Percentiles rank a stretch among this genome's conserved stretches.
These are phyloP conservation scores for Carex pumila DNA, from an alignment of 176 grass and related monocot species.

Conservation along the genomic window DNA sequence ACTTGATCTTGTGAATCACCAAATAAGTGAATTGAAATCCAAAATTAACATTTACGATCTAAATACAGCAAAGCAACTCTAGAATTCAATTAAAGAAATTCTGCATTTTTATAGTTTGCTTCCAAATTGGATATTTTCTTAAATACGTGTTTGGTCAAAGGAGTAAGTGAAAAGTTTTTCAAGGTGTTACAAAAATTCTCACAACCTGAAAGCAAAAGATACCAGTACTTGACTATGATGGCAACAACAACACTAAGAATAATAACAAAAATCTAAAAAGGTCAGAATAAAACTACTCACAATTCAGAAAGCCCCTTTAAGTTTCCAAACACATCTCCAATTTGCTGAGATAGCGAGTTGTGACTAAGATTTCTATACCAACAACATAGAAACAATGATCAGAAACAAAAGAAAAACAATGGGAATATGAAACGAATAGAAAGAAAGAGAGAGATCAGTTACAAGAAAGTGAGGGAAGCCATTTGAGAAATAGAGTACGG, in stretches of 20 bases:
- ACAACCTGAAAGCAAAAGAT: background rate
- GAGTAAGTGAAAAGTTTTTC: background rate
- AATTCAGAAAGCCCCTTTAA: constrained; percentile 62
- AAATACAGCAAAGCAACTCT: background rate
- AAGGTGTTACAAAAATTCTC: background rate
- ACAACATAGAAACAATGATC: constrained; percentile 19
- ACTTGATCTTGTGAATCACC: background rate
- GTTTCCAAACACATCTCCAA: constrained; percentile 64
- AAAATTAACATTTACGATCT: background rate
- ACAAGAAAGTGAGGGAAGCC: constrained; percentile 77
- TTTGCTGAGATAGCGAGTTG: constrained; percentile 54
- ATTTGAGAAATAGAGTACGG: constrained; percentile 82
- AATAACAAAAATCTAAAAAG: constrained; percentile 1
- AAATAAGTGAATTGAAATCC: background rate
- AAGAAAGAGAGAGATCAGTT: constrained; percentile 28
- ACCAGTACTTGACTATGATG: background rate
- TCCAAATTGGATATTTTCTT: background rate
- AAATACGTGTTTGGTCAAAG: background rate
- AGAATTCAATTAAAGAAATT: background rate
- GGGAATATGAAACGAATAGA: background rate
- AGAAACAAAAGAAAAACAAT: constrained; percentile 14
- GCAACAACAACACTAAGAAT: background rate
- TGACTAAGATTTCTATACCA: constrained; percentile 79
- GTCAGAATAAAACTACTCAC: constrained; percentile 48
- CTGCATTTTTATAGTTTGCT: background rate